phyloP scores from a whole-genome alignment of 2,329 filamentous ascomycete genomes.

The Sarocladiaceae sp. region DNA sequence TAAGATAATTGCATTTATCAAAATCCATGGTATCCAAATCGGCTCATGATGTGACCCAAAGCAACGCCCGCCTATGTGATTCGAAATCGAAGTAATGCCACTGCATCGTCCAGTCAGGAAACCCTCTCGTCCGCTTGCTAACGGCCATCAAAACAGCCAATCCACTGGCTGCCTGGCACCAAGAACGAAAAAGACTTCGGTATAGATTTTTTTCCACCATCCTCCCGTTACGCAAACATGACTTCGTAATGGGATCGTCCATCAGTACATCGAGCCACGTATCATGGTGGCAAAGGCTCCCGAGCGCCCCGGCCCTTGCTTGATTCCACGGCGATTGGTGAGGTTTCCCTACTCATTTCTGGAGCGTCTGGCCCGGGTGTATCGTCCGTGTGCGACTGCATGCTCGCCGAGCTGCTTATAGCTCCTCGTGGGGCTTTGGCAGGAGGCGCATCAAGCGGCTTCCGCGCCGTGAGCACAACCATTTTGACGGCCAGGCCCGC shows the following conservation, averaged over 20 bases:
- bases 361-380: not conserved
- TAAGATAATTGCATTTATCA: too few species aligned
- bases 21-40: too few species aligned
- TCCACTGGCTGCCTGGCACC: not conserved
- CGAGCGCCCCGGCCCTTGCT: not conserved
- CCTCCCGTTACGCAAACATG: too few species aligned
- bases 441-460: slow-evolving; percentile 32
- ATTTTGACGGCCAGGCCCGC: slow-evolving; percentile 41
- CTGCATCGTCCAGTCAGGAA: not conserved
- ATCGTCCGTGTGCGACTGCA: not conserved
- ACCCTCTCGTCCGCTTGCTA: not conserved
- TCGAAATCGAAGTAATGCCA: not conserved
- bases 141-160: not conserved
- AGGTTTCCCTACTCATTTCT: slow-evolving; percentile 1
- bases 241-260: too few species aligned
- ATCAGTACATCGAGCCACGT: slow-evolving; percentile 1
- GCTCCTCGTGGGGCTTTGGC: not conserved
- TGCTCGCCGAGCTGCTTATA: slow-evolving; percentile 1
- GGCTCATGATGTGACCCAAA: too few species aligned
- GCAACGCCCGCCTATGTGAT: not conserved
- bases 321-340: slow-evolving; percentile 1
- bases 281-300: not conserved
- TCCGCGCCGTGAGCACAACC: slow-evolving; percentile 42
- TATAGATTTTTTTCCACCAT: too few species aligned
- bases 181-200: not conserved